Evolutionary conservation across 805 yeast species (phyloP), one percentile per base, ranked within the genome.

Genomic region (Debaryomyces maramus): DNA sequence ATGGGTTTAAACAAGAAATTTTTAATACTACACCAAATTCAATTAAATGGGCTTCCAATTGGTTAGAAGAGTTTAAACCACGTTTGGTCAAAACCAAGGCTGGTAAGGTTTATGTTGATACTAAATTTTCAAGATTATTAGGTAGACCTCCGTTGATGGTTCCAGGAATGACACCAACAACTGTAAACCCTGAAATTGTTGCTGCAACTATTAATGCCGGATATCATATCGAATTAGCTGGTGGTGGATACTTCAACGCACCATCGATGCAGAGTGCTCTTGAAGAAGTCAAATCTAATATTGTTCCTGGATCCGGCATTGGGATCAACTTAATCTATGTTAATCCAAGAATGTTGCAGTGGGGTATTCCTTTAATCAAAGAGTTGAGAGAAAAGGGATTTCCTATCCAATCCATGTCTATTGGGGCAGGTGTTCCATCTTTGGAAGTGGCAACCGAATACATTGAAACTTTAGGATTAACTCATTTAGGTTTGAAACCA

Each of bases 351-450:
- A 87, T 90, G 95, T 77, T 93, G 61, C 97, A 89, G 71, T 93
- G 99, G 99, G 96, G 96, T 72, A 89, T 93, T 63, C 99, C 99
- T 43, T 78, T 93, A 71, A 83, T 93, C 63, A 87, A 81, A 64
- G 85, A 81, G 48, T 78, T 93, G 65, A 83, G 99, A 72, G 84
- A 80, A 52, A 82, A 78, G 58, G 98, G 98, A 34, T 89, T 84
- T 78, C 99, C 99, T 51, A 83, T 93, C 53, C 97, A 93, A 70
- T 89, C 96, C 40, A 69, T 93, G 65, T 82, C 99, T 37, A 90
- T 93, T 59, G 99, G 99, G 75, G 99, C 99, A 39, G 99, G 99
- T 78, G 99, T 93, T 48, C 99, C 99, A 46, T 90, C 97, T 20
- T 65, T 90, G 50, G 99, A 93, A 62, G 98, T 93, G 53, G 98